A percentile compares a stretch with the other conserved stretches of the same genome.
Evolutionary conservation across 306 rosid species (phyloP).

Genomic region (Prosopis cineraria): DNA sequence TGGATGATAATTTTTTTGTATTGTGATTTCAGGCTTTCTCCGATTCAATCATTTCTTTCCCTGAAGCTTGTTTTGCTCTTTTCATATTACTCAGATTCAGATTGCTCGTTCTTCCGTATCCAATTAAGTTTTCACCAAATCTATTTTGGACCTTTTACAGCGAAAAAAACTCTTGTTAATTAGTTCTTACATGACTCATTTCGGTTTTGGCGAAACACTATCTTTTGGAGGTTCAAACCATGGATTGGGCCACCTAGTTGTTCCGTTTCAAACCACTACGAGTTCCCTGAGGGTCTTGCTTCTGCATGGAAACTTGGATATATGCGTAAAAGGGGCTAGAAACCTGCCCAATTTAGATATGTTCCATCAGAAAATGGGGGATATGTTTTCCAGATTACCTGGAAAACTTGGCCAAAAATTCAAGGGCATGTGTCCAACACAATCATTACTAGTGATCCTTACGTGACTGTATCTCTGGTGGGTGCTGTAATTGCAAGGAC

Average conservation of each 20-base stretch:
- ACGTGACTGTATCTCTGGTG: slow-evolving; percentile 67
- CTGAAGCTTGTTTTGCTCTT: neutral
- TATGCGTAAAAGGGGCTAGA: slow-evolving; percentile 60
- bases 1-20: neutral
- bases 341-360: slow-evolving; percentile 82
- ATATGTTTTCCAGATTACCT: slow-evolving; percentile 50
- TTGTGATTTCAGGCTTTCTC: neutral
- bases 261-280: slow-evolving; percentile 58
- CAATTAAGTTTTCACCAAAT: too few species aligned
- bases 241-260: slow-evolving; percentile 54
- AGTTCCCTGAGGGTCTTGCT: slow-evolving; percentile 54
- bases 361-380: slow-evolving; percentile 61
- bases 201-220: slow-evolving; percentile 42
- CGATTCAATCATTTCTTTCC: neutral
- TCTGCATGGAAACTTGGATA: slow-evolving; percentile 76
- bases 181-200: slow-evolving; percentile 53
- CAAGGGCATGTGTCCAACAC: slow-evolving; percentile 41
- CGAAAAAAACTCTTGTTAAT: too few species aligned
- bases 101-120: too few species aligned
- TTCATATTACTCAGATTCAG: too few species aligned
- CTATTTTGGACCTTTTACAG: too few species aligned
- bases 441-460: slow-evolving; percentile 70
- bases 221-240: slow-evolving; percentile 72
- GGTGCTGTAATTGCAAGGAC: slow-evolving; percentile 81
- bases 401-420: slow-evolving; percentile 34